phyloP scores from a whole-genome alignment of 352 stramenopile species.

The Phytophthora foliorum region DNA sequence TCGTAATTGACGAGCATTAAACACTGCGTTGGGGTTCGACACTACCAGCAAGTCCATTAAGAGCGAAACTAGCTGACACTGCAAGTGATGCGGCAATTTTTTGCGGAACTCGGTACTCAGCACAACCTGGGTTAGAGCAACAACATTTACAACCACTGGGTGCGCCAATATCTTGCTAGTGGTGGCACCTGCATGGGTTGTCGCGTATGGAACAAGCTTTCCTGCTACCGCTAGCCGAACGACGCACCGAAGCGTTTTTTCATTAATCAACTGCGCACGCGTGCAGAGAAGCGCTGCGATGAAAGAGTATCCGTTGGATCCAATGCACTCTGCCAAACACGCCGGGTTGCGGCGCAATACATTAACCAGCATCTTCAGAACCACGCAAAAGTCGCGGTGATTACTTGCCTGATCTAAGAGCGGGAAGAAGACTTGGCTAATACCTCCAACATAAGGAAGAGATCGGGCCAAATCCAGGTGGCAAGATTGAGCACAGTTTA shows the following conservation, averaged over 20 bases:
- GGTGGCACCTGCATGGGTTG: background rate
- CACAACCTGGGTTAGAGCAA: slow-evolving; percentile 65
- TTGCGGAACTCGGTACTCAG: slow-evolving; percentile 57
- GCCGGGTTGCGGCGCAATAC: slow-evolving; percentile 66
- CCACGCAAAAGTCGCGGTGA: slow-evolving; percentile 51
- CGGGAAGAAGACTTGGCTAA: slow-evolving; percentile 67
- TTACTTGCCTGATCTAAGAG: slow-evolving; percentile 64
- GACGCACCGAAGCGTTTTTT: slow-evolving; percentile 49
- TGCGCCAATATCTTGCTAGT: slow-evolving; percentile 9
- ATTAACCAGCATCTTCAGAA: slow-evolving; percentile 58
- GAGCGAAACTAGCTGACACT: slow-evolving; percentile 62
- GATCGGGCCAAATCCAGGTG: slow-evolving; percentile 68
- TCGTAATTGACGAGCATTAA: slow-evolving; percentile 79
- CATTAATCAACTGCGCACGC: slow-evolving; percentile 60
- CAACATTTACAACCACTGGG: slow-evolving; percentile 64
- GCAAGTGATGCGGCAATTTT: slow-evolving; percentile 46
- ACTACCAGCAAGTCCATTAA: slow-evolving; percentile 57
- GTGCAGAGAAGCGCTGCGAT: slow-evolving; percentile 51
- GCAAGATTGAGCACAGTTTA: slow-evolving; percentile 56
- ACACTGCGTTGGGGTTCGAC: slow-evolving; percentile 77
- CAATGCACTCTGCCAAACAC: slow-evolving; percentile 71
- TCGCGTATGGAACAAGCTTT: slow-evolving; percentile 30
- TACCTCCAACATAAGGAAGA: slow-evolving; percentile 68
- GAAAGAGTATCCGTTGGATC: slow-evolving; percentile 66
- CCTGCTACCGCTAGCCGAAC: slow-evolving; percentile 64